These are phyloP conservation scores for Xylaria sp. DNA, from an alignment of 2,329 filamentous ascomycete species.

Conservation along the genomic window DNA sequence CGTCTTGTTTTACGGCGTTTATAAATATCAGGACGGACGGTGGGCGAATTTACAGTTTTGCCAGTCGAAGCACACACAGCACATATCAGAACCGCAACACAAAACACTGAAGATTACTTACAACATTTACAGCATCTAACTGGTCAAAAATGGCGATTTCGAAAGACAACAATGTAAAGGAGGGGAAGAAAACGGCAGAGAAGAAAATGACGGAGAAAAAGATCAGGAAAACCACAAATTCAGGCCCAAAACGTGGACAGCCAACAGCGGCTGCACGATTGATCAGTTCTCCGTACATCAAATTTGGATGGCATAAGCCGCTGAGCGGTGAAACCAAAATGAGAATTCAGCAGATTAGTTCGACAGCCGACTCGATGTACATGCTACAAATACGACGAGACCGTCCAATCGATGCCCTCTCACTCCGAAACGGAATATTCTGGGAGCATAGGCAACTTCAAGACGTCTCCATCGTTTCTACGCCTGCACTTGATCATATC, in stretches of 20 bases:
- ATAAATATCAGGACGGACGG: constrained; percentile 11
- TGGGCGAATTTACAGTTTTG: neutral
- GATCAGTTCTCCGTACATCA: constrained; percentile 35
- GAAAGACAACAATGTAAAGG: constrained; percentile 1
- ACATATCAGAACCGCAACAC: constrained; percentile 7
- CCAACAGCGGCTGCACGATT: constrained; percentile 39
- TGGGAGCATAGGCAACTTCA: constrained; percentile 43
- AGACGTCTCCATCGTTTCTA: constrained; percentile 35
- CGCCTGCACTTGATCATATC: constrained; percentile 37
- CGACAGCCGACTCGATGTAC: constrained; percentile 38
- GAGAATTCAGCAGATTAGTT: constrained; percentile 19
- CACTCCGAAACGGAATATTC: constrained; percentile 41
- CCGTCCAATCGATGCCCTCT: constrained; percentile 30
- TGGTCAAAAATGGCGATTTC: constrained; percentile 16
- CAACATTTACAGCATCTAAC: constrained; percentile 7
- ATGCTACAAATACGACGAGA: constrained; percentile 38
- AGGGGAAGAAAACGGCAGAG: neutral
- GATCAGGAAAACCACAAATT: constrained; percentile 6
- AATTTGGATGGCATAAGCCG: constrained; percentile 42
- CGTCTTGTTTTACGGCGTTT: constrained; percentile 3
- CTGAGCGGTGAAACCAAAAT: constrained; percentile 33
- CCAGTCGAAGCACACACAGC: neutral
- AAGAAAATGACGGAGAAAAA: constrained; percentile 7
- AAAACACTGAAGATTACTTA: neutral
- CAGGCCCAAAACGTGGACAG: constrained; percentile 26